A percentile compares a stretch with the other conserved stretches of the same genome.
These are phyloP conservation scores for Orobanche coerulescens DNA, from an alignment of 257 asterid species.

Conservation along the genomic window DNA sequence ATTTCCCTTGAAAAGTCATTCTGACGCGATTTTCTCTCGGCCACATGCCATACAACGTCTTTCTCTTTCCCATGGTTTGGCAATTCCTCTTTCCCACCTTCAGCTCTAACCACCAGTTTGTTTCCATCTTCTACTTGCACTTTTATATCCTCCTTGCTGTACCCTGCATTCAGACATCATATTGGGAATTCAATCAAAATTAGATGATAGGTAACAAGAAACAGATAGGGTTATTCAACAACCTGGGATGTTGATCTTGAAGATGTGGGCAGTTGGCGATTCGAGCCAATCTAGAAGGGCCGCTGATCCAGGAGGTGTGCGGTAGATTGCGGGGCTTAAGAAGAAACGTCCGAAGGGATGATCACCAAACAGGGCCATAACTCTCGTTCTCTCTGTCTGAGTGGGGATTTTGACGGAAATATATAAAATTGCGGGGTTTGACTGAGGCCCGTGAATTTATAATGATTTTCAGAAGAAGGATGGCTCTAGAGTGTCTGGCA, in stretches of 20 bases:
- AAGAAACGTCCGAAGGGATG: constrained; percentile 59
- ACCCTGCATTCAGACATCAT: constrained; percentile 36
- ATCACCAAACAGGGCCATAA: constrained; percentile 61
- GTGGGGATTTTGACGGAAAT: neutral
- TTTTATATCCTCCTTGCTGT: constrained; percentile 53
- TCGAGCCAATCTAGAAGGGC: constrained; percentile 80
- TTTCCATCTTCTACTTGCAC: constrained; percentile 75
- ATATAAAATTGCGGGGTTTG: neutral
- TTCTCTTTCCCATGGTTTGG: constrained; percentile 31
- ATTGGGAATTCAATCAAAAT: neutral
- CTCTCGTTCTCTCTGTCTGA: neutral
- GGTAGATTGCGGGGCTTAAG: constrained; percentile 43
- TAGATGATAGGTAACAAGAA: too few species aligned
- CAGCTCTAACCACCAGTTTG: constrained; percentile 50
- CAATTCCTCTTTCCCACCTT: constrained; percentile 33
- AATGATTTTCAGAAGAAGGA: too few species aligned
- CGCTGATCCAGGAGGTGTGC: constrained; percentile 40
- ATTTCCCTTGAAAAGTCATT: constrained; percentile 53
- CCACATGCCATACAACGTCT: constrained; percentile 69
- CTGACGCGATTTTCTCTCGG: constrained; percentile 51
- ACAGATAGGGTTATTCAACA: neutral
- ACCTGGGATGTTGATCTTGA: constrained; percentile 77
- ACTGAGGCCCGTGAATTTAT: too few species aligned
- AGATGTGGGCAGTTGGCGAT: constrained; percentile 55
- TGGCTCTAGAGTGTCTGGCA: too few species aligned